phyloP scores from a whole-genome alignment of 768 basidiomycete species.

The Auriscalpium microsporum region DNA sequence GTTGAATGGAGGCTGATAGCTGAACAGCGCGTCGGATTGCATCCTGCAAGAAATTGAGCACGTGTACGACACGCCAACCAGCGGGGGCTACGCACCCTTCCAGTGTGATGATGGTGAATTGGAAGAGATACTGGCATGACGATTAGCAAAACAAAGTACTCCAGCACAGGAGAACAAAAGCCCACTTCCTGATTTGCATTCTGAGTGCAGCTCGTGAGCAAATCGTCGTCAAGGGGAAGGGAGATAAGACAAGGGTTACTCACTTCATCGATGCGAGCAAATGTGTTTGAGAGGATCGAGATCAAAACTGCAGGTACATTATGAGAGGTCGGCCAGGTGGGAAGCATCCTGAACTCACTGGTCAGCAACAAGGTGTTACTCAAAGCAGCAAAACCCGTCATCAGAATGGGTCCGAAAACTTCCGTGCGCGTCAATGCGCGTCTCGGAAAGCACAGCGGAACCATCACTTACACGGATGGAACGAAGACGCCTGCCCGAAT shows the following conservation, averaged over 20 bases:
- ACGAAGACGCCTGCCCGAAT: slow-evolving; percentile 32
- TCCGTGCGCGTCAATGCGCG: neutral
- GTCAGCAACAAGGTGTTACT: slow-evolving; percentile 73
- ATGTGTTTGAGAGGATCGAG: slow-evolving; percentile 86
- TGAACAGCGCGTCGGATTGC: slow-evolving; percentile 84
- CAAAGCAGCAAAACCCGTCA: slow-evolving; percentile 74
- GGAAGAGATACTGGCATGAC: slow-evolving; percentile 64
- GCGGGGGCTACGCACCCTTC: slow-evolving; percentile 51
- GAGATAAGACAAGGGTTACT: slow-evolving; percentile 12
- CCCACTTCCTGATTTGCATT: slow-evolving; percentile 55
- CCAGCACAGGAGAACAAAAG: neutral
- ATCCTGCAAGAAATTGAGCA: slow-evolving; percentile 40
- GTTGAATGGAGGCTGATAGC: slow-evolving; percentile 89
- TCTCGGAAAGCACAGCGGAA: neutral
- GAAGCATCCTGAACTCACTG: slow-evolving; percentile 36
- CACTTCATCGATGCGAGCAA: slow-evolving; percentile 63
- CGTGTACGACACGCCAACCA: neutral
- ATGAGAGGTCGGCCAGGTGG: slow-evolving; percentile 22
- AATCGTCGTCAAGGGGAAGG: slow-evolving; percentile 13
- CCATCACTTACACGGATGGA: slow-evolving; percentile 27
- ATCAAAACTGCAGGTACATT: slow-evolving; percentile 47
- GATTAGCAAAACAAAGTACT: neutral
- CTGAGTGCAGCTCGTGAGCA: slow-evolving; percentile 16
- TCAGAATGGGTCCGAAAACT: slow-evolving; percentile 67
- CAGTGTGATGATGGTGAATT: slow-evolving; percentile 77